Base-by-base conservation (phyloP, 2,329 filamentous ascomycete genomes). In the Furcasterigmium sp. region DNA sequence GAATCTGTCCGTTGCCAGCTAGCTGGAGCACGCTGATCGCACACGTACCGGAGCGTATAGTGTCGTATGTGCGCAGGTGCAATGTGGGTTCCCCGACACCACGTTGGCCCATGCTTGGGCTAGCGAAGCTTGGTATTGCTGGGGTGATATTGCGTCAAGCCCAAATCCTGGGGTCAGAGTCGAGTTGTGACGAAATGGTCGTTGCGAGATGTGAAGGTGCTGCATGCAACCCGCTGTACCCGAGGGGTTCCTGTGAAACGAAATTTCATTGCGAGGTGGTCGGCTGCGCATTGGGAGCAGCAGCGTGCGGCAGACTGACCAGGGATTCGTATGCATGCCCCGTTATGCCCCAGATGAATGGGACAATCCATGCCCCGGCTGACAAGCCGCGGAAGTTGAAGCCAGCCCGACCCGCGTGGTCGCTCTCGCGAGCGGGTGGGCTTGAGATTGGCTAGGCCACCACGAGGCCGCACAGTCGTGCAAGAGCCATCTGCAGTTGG, bases 291-390 rank as follows among this genome's bases (percentile, higher is more conserved):
- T n/a, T n/a, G n/a, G n/a, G n/a, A n/a, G n/a, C n/a, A n/a, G n/a
- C n/a, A n/a, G n/a, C n/a, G 23, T 26, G 23, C 11, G 23, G 23
- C 23, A 26, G 23, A 11, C 7, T 26, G 23, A 26, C 23, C 7
- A 7, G 23, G 23, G 23, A 7, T 7, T 26, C 23, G 23, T 7
- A n/a, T n/a, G 37, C 37, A 41, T 32, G 37, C 39, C 20, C 25
- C 18, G 19, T 20, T 10, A 17, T 17, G 29, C n/a, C 32, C 17
- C 32, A 17, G n/a, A 17, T 35, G 32, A 18, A 35, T 43, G 41
- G 41, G 40, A 35, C 21, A 42, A 37, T 28, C 36, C 30, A 36
- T 36, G 19, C 20, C 40, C 25, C 40, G 21, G 40, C 40, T 42
- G 40, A 42, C 40, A 34, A 29, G 30, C 14, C 15, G 32, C 32